phyloP scores from a whole-genome alignment of 2,329 filamentous ascomycete species.

The Colletotrichum melonis region DNA sequence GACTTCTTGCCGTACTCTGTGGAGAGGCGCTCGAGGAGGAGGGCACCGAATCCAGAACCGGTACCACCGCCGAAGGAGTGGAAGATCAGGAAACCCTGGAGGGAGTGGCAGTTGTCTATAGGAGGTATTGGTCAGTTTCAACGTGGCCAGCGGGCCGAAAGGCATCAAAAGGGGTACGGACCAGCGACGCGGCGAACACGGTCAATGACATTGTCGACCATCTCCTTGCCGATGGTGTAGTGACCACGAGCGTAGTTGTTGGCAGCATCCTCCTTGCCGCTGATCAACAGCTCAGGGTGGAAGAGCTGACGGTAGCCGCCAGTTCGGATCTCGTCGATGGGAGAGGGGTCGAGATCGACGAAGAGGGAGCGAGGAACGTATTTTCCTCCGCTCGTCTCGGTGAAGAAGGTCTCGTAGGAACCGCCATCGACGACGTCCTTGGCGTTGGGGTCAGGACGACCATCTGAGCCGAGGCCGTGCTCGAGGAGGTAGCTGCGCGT shows the following conservation, averaged over 20 bases:
- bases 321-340: constrained; percentile 80
- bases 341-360: constrained; percentile 78
- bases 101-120: constrained; percentile 77
- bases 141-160: background rate
- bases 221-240: constrained; percentile 82
- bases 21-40: constrained; percentile 78
- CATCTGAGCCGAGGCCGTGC: constrained; percentile 75
- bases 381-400: constrained; percentile 77
- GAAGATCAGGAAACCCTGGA: constrained; percentile 80
- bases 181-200: constrained; percentile 76
- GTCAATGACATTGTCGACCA: constrained; percentile 77
- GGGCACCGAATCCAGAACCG: constrained; percentile 78
- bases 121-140: constrained; percentile 36
- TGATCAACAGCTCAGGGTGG: constrained; percentile 78
- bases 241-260: constrained; percentile 83
- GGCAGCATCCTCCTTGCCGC: constrained; percentile 81
- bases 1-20: constrained; percentile 82
- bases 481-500: constrained; percentile 74
- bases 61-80: constrained; percentile 81
- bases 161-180: constrained; percentile 49
- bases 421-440: constrained; percentile 70
- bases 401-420: constrained; percentile 80
- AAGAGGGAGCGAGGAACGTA: constrained; percentile 79
- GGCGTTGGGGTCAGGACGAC: constrained; percentile 70
- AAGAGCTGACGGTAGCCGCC: constrained; percentile 76